Base-by-base conservation (phyloP, 257 asterid species). In the Lantana camara region DNA sequence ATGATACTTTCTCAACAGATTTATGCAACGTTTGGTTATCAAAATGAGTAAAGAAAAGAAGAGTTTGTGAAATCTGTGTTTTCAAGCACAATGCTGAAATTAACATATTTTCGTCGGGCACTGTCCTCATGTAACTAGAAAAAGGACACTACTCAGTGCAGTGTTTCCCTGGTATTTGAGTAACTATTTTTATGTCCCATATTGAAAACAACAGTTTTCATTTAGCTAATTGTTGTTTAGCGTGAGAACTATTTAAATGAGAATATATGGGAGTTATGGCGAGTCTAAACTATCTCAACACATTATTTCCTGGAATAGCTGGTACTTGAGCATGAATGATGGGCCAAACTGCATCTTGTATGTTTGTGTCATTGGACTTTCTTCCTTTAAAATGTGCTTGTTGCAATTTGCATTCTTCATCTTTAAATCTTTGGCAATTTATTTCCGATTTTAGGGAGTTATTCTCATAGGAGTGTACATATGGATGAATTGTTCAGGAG, bases 181-280 rank as follows among this genome's bases (percentile, higher is more conserved):
- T 27, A 41, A 56, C 56, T 19, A n/a, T n/a, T n/a, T n/a, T 2
- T 29, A 56, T 57, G 7, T n/a, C n/a, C n/a, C n/a, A n/a, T n/a
- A n/a, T n/a, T n/a, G n/a, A n/a, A n/a, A n/a, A n/a, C 19, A 11
- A n/a, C 22, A n/a, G n/a, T n/a, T n/a, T 15, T 44, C 9, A 19
- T 42, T 41, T n/a, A 44, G 13, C 42, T 34, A 12, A 24, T 17
- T 60, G 32, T 14, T 24, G 7, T 53, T 45, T 19, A 35, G 27
- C 70, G 14, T 50, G 69, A 55, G 54, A 44, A 52, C 24, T n/a
- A 3, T 45, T 50, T 15, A 41, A 44, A 30, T 47, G 23, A 24
- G n/a, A n/a, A n/a, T 21, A 56, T 67, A 46, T 42, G n/a, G 9
- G 49, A 37, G 44, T 48, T 54, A 7, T 42, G 70, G 35, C 50